Evolutionary conservation across 2,329 filamentous ascomycete genomes (phyloP).

Genomic region (Grosmannia huntii): DNA sequence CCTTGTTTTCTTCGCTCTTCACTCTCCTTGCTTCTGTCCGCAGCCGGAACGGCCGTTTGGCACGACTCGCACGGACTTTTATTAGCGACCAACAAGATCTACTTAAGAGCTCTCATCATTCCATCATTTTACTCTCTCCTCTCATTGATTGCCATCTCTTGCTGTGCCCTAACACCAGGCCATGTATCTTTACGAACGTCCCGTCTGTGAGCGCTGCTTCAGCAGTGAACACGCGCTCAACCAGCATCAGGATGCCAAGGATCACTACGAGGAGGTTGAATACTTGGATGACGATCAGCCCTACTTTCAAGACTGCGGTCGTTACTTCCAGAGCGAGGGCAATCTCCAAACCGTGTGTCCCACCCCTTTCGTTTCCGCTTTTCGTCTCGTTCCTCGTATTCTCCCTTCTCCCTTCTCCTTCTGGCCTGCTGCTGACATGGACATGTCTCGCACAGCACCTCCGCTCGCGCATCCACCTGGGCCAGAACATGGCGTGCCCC

Average conservation of each 20-base stretch:
- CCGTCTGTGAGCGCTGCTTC: background rate
- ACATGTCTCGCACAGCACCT: constrained; percentile 33
- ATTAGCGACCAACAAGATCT: too few species aligned
- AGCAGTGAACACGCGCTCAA: background rate
- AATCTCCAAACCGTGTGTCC: constrained; percentile 18
- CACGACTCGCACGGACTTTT: background rate
- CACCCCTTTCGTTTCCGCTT: too few species aligned
- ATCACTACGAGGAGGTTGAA: background rate
- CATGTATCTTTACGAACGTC: background rate
- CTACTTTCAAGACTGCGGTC: background rate
- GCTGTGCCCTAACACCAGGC: too few species aligned
- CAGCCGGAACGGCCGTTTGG: background rate
- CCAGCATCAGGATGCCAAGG: constrained; percentile 1
- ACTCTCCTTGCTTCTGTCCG: too few species aligned
- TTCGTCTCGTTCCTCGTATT: background rate
- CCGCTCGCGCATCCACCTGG: constrained; percentile 36
- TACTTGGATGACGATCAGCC: background rate
- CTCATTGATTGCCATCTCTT: background rate
- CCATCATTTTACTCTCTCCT: background rate
- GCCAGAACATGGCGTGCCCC: constrained; percentile 33
- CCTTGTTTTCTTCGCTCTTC: too few species aligned
- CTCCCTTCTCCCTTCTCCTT: too few species aligned
- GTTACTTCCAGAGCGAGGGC: constrained; percentile 5
- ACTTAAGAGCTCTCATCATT: background rate
- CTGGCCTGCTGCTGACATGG: background rate